Evolutionary conservation across 805 yeast species (phyloP).

Genomic region (Ogataea henricii): DNA sequence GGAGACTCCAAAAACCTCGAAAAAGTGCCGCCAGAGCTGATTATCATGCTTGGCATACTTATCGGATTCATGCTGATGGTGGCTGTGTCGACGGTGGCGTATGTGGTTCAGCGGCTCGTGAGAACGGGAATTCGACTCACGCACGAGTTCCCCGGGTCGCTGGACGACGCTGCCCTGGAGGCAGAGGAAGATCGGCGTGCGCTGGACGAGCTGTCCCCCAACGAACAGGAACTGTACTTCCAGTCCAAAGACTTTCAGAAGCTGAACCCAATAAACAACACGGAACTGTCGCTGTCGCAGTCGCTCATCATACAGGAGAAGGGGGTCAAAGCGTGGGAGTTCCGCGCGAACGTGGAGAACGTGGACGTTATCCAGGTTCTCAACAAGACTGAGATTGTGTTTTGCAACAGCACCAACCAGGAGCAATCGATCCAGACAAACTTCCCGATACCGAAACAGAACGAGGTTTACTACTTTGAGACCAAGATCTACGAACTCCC

Average conservation of each 20-base stretch:
- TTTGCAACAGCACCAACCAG: constrained; percentile 48
- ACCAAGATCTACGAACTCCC: constrained; percentile 76
- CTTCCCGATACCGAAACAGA: constrained; percentile 78
- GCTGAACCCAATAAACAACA: constrained; percentile 40
- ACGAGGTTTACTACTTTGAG: constrained; percentile 88
- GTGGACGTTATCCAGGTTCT: constrained; percentile 61
- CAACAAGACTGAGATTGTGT: constrained; percentile 63
- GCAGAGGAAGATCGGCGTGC: constrained; percentile 61
- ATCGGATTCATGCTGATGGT: constrained; percentile 26
- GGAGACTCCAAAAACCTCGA: neutral
- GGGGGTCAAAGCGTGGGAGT: constrained; percentile 90
- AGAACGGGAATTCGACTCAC: constrained; percentile 25
- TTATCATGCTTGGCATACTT: constrained; percentile 26
- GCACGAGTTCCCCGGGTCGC: constrained; percentile 54
- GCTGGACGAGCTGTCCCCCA: constrained; percentile 60
- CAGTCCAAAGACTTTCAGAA: constrained; percentile 59
- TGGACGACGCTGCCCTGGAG: constrained; percentile 63
- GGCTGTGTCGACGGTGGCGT: constrained; percentile 16
- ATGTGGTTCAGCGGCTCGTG: constrained; percentile 17
- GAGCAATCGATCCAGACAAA: constrained; percentile 67
- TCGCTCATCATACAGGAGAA: constrained; percentile 75
- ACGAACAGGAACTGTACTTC: constrained; percentile 69
- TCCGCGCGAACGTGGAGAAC: constrained; percentile 57
- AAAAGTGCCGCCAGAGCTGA: constrained; percentile 15
- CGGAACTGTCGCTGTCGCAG: constrained; percentile 51